A percentile compares a stretch with the other conserved stretches of the same genome.
phyloP scores from a whole-genome alignment of 352 stramenopile genomes.

The Phytophthora citricola region DNA sequence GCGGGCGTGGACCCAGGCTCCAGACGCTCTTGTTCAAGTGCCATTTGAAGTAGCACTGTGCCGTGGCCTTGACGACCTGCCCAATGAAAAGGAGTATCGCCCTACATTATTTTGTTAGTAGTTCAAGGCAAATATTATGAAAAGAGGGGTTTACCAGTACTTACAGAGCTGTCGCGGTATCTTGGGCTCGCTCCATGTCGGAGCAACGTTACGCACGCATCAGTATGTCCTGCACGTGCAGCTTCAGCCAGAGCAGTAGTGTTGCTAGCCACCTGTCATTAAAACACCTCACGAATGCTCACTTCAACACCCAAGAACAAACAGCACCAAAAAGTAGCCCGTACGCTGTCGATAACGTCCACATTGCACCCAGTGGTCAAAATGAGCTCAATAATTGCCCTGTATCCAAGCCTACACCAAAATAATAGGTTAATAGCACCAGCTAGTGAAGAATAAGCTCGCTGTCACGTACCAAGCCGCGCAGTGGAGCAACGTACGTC shows the following conservation, averaged over 20 bases:
- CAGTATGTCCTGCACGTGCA: conserved; percentile 53
- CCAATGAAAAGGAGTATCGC: conserved; percentile 81
- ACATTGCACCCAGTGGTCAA: conserved; percentile 52
- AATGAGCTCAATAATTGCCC: conserved; percentile 45
- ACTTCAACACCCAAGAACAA: not conserved
- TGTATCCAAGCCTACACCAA: conserved; percentile 40
- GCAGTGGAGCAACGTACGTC: conserved; percentile 68
- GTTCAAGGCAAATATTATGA: not conserved
- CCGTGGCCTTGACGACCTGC: conserved; percentile 59
- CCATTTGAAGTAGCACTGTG: conserved; percentile 56
- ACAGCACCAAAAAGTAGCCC: not conserved
- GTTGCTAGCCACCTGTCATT: conserved; percentile 45
- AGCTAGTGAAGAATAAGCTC: not conserved
- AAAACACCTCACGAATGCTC: too few species aligned
- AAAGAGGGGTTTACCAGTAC: not conserved
- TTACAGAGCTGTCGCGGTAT: conserved; percentile 48
- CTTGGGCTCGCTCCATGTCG: conserved; percentile 48
- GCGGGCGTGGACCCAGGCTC: conserved; percentile 31
- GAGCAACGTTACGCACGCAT: conserved; percentile 60
- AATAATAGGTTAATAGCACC: not conserved
- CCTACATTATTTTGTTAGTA: conserved; percentile 30
- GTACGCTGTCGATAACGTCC: conserved; percentile 63
- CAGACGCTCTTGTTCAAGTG: conserved; percentile 43
- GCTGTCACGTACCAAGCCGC: conserved; percentile 54
- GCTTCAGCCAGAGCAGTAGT: conserved; percentile 71